Evolutionary conservation across 306 rosid species (phyloP), one percentile per base, ranked within the genome.

Genomic region (Sesbania bispinosa): DNA sequence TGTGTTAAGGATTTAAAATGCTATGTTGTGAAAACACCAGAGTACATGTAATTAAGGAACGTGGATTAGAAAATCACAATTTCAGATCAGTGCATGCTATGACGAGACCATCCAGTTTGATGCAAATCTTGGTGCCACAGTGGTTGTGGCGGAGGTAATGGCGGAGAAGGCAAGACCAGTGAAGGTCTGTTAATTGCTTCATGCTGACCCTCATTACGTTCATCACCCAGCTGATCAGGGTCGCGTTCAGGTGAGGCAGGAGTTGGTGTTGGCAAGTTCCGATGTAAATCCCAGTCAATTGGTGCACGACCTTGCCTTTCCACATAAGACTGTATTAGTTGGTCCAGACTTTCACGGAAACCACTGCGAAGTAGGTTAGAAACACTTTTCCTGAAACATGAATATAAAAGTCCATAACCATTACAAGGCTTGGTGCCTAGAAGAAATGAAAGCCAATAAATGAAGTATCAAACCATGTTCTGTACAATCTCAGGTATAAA

Each of bases 281-380:
- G 88, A 61, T 95, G 97, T 85, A 91, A 88, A 91, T 95, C 97
- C 99, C 99, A 95, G 82, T 95, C 97, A 71, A 95, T 85, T 57
- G 97, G 99, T 20, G 99, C 77, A 68, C 80, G 92, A 63, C 96
- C 90, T 88, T 86, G 96, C 90, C 99, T 92, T 81, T 89, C 96
- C 30, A 91, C 99, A 47, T 95, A 95, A 2, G 99, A 95, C 80
- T 95, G 97, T 65, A 95, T 95, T 73, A 95, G 82, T 14, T 95
- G 99, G 79, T 95, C 99, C 77, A 95, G 81, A 85, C 97, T 95
- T 89, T 95, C 99, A 5, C 97, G 99, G 78, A 95, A 95, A 20
- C 99, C 97, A 65, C 99, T 95, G 9, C 93, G 99, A 75, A 95
- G 99, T 85, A 95, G 99, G 82, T 92, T 95, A 20, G 99, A 95